Conservation (phyloP, 306 rosid species). For the Nissolia schottii region DNA sequence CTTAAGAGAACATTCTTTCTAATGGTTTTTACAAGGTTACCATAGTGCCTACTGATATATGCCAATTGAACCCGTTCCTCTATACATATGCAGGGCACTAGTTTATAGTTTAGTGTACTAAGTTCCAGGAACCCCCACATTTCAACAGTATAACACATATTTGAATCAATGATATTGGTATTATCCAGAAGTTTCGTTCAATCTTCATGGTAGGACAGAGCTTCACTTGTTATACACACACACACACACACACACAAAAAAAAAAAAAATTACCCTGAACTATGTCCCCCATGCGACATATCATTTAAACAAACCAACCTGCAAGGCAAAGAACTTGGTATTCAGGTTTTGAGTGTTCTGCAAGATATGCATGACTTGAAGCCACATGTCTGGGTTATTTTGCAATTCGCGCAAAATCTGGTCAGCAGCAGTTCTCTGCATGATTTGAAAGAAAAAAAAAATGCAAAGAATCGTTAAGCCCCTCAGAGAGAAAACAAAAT, state of each 20-base stretch:
- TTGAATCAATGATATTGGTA: background rate
- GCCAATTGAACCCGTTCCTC: background rate
- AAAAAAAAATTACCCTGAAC: background rate
- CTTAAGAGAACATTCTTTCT: background rate
- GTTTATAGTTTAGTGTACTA: background rate
- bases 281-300: background rate
- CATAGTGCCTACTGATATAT: background rate
- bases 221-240: background rate
- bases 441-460: background rate
- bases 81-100: background rate
- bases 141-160: background rate
- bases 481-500: background rate
- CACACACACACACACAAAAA: too few species aligned
- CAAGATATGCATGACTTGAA: constrained; percentile 95
- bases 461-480: background rate
- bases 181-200: background rate
- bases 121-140: background rate
- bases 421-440: constrained; percentile 94
- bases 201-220: background rate
- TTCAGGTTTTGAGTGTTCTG: constrained; percentile 74
- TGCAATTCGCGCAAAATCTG: constrained; percentile 87
- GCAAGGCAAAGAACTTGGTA: constrained; percentile 97
- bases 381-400: constrained; percentile 95
- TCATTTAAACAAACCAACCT: constrained; percentile 56
- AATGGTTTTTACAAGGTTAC: background rate